Conservation (phyloP, 192 early-diverging fungal species). For the Fimicolochytrium jonesii region DNA sequence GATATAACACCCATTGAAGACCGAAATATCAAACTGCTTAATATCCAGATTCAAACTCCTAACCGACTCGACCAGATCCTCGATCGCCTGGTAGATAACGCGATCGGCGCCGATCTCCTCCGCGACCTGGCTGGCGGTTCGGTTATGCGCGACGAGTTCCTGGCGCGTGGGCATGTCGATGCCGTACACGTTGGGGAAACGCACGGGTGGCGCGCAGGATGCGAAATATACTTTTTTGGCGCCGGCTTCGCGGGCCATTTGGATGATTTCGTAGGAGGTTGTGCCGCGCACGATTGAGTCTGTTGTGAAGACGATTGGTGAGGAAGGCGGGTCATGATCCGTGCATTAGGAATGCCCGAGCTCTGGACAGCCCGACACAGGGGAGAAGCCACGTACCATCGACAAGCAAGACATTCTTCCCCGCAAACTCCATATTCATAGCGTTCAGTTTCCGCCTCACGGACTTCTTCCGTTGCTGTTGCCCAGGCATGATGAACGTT, state of each 20-base stretch:
- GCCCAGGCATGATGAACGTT: slow-evolving; percentile 99
- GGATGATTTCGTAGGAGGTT: slow-evolving; percentile 96
- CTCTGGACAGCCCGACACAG: too few species aligned
- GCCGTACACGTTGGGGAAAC: slow-evolving; percentile 98
- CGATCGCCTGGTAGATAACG: slow-evolving; percentile 89
- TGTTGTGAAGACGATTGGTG: slow-evolving; percentile 5
- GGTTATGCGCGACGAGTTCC: slow-evolving; percentile 84
- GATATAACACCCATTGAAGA: slow-evolving; percentile 93
- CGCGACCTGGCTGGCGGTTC: slow-evolving; percentile 81
- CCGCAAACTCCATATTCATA: slow-evolving; percentile 94
- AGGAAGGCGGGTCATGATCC: background rate
- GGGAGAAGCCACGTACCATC: slow-evolving; percentile 63
- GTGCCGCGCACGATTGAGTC: slow-evolving; percentile 99
- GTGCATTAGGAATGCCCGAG: background rate
- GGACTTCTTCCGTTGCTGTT: slow-evolving; percentile 66
- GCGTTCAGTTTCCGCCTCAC: slow-evolving; percentile 97
- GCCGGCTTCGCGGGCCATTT: slow-evolving; percentile 98
- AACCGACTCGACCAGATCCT: slow-evolving; percentile 81
- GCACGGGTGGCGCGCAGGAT: slow-evolving; percentile 92
- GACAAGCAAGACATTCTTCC: slow-evolving; percentile 95
- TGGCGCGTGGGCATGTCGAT: slow-evolving; percentile 97
- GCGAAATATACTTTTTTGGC: slow-evolving; percentile 99
- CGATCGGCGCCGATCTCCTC: slow-evolving; percentile 87
- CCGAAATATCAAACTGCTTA: slow-evolving; percentile 87
- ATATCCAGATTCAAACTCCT: slow-evolving; percentile 81